These are phyloP conservation scores for Megacollybia platyphylla DNA, from an alignment of 1,284 basidiomycete genomes.

Conservation along the genomic window DNA sequence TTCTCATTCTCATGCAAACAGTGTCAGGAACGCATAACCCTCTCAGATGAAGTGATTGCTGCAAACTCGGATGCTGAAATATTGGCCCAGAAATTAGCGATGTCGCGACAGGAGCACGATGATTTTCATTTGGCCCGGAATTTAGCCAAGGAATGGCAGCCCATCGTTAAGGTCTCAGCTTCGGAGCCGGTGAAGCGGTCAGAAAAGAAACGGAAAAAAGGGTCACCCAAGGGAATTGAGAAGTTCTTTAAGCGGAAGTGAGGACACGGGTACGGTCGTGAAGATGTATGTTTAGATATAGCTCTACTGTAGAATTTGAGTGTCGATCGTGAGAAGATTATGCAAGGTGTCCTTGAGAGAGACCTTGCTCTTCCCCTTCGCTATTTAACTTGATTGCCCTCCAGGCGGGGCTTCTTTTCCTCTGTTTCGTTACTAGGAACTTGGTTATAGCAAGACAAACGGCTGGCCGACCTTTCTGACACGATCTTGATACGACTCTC, in stretches of 20 bases:
- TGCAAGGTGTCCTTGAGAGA: slow-evolving; percentile 7
- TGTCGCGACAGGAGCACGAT: slow-evolving; percentile 59
- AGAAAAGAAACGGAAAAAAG: slow-evolving; percentile 31
- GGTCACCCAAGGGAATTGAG: slow-evolving; percentile 49
- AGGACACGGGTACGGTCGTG: neutral
- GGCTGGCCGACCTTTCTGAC: too few species aligned
- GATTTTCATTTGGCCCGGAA: slow-evolving; percentile 84
- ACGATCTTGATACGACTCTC: neutral
- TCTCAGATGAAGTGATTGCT: slow-evolving; percentile 11
- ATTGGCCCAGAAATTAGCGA: slow-evolving; percentile 25
- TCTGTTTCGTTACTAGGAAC: too few species aligned
- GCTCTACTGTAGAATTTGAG: neutral
- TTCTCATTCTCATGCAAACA: slow-evolving; percentile 33
- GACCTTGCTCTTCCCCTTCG: slow-evolving; percentile 15
- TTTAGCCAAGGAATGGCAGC: slow-evolving; percentile 30
- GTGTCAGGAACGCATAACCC: slow-evolving; percentile 34
- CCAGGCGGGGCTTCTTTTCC: slow-evolving; percentile 25
- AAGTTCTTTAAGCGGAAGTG: slow-evolving; percentile 48
- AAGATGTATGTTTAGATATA: neutral
- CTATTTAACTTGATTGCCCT: slow-evolving; percentile 9
- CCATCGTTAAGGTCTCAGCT: slow-evolving; percentile 5
- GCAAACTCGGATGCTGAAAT: slow-evolving; percentile 10
- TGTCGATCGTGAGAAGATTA: slow-evolving; percentile 1
- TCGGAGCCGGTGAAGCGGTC: slow-evolving; percentile 1
- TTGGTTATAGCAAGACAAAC: too few species aligned